These are phyloP conservation scores for Pseudozyma pruni DNA, from an alignment of 1,284 basidiomycete species.

Conservation along the genomic window DNA sequence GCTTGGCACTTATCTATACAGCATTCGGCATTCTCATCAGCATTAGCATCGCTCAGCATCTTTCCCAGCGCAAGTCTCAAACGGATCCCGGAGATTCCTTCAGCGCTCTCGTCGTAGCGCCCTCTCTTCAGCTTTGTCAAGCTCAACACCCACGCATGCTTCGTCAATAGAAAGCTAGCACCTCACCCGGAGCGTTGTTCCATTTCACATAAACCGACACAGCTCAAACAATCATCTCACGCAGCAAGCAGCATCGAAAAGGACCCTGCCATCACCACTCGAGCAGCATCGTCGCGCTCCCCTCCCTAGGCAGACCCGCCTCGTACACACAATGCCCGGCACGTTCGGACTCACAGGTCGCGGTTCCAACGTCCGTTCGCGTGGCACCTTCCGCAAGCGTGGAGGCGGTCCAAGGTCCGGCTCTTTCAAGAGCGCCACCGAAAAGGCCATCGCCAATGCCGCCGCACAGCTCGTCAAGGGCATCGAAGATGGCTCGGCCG, in stretches of 20 bases:
- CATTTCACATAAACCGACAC: too few species aligned
- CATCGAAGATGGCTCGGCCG: conserved; percentile 60
- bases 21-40: not conserved
- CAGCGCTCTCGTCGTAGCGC: not conserved
- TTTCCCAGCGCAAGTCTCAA: not conserved
- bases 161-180: too few species aligned
- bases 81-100: not conserved
- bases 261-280: too few species aligned
- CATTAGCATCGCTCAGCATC: not conserved
- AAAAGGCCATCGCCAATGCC: conserved; percentile 49
- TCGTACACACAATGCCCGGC: conserved; percentile 28
- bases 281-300: not conserved
- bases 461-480: conserved; percentile 49
- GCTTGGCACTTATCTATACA: not conserved
- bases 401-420: conserved; percentile 41
- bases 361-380: conserved; percentile 35
- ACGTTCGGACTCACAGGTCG: conserved; percentile 51
- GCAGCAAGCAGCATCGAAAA: too few species aligned
- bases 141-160: too few species aligned
- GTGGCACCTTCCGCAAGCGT: conserved; percentile 47
- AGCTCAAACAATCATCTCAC: too few species aligned
- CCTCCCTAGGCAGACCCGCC: not conserved
- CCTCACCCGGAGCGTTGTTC: too few species aligned
- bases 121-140: conserved; percentile 1
- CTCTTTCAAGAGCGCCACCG: conserved; percentile 41